Base-by-base conservation (phyloP, 768 basidiomycete genomes). In the Kwoniella botswanensis region DNA sequence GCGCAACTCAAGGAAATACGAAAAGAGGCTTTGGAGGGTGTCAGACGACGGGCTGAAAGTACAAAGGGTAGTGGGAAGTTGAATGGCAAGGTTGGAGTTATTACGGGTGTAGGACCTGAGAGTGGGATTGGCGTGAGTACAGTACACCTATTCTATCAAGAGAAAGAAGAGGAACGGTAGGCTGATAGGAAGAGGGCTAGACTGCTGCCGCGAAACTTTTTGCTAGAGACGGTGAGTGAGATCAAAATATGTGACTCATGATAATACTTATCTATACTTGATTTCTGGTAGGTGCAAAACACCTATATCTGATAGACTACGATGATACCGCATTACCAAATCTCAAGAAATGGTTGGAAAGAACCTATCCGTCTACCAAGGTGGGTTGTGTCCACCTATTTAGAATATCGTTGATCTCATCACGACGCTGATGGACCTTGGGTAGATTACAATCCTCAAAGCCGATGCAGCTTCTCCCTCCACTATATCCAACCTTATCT, bases 81-180 rank as follows among this genome's bases (percentile, higher is more conserved):
- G 73, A 87, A 86, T 79, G 89, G 87, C 72, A 95, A 93, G 82
- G 92, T 94, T 26, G 92, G 91, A 76, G 87, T 96, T 67, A 88
- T 96, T 75, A 96, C 94, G 0, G 94, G 94, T 18, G 93, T 91
- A 41, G 91, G 92, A 41, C 94, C 93, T 21, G 79, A 91, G 74
- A 90, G 90, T 80, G 94, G 94, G 18, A 97, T 97, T 71, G 94
- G 94, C 91, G 94, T 84, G 74, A 88, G 72, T 68, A 2, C 41
- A 24, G 24, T 24, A 21, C n/a, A 52, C 17, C 18, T 24, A 26
- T 26, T 26, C 26, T 26, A 26, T 26, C 26, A 26, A 50, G 18
- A 13, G 46, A 15, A 18, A 50, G 18, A 15, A 13, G 46, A 2
- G 10, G 46, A 1, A 18, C 3, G 26, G 21, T 21, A 15, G 4